A percentile compares a stretch with the other conserved stretches of the same genome.
phyloP scores from a whole-genome alignment of 2,329 filamentous ascomycete species.

The Triangularia verruculosa region DNA sequence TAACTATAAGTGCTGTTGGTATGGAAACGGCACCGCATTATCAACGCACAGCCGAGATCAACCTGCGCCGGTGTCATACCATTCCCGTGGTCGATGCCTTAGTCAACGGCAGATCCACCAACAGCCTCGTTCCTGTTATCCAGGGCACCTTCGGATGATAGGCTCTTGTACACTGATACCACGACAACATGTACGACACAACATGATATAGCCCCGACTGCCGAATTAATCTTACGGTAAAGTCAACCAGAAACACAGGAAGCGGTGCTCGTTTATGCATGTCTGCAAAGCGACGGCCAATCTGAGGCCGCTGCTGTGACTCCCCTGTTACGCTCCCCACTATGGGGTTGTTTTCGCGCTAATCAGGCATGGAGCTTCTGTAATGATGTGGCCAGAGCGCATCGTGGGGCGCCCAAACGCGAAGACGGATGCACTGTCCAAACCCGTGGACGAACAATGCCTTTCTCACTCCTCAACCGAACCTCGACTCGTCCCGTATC shows the following conservation, averaged over 20 bases:
- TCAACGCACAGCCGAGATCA: not conserved
- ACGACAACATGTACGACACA: not conserved
- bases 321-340: constrained; percentile 4
- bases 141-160: not conserved
- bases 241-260: not conserved
- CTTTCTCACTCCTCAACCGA: constrained; percentile 17
- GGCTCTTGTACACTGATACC: not conserved
- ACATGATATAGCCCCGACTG: not conserved
- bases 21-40: not conserved
- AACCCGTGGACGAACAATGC: constrained; percentile 26
- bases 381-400: constrained; percentile 4
- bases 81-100: not conserved
- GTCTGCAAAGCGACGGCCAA: constrained; percentile 5
- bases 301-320: not conserved
- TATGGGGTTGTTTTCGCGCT: constrained; percentile 11
- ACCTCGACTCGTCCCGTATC: too few species aligned
- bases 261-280: not conserved
- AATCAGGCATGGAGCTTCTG: constrained; percentile 20
- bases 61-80: not conserved
- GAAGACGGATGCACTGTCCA: not conserved
- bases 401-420: constrained; percentile 5
- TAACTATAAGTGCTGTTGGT: not conserved
- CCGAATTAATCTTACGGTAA: not conserved
- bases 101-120: not conserved
- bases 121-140: not conserved